A percentile compares a stretch with the other conserved stretches of the same genome.
phyloP scores from a whole-genome alignment of 257 asterid species.

The Echium plantagineum region DNA sequence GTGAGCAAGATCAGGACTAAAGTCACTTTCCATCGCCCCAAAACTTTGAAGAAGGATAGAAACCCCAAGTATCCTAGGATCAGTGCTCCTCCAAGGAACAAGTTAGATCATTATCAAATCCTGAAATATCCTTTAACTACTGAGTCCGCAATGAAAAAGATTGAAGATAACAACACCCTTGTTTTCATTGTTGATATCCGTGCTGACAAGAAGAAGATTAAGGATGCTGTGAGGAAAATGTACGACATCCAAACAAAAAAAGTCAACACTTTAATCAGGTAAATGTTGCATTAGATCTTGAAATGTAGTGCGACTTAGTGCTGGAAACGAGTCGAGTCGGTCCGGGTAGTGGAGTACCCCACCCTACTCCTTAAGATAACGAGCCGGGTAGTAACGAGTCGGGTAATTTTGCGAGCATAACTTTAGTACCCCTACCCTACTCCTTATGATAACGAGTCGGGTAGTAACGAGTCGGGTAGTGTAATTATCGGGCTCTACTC shows the following conservation, averaged over 20 bases:
- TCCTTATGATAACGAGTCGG: too few species aligned
- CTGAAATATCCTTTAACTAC: constrained; percentile 29
- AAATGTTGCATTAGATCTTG: not conserved
- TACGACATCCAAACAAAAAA: constrained; percentile 31
- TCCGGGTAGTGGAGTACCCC: too few species aligned
- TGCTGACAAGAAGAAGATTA: constrained; percentile 30
- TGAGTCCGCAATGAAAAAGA: constrained; percentile 33
- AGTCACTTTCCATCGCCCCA: constrained; percentile 29
- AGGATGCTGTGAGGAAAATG: constrained; percentile 32
- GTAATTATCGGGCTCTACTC: too few species aligned
- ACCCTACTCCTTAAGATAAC: too few species aligned
- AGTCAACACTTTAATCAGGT: constrained; percentile 32
- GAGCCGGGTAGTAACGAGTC: too few species aligned
- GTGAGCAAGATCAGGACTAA: constrained; percentile 28
- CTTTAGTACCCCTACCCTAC: too few species aligned
- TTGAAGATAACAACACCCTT: constrained; percentile 29
- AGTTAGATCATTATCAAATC: constrained; percentile 26
- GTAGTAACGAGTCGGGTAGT: too few species aligned
- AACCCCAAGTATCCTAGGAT: constrained; percentile 28
- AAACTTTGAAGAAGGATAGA: constrained; percentile 26
- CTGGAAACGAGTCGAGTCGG: too few species aligned
- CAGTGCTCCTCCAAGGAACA: constrained; percentile 29
- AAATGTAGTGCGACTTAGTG: too few species aligned
- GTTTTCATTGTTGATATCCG: constrained; percentile 32
- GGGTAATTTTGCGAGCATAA: too few species aligned